Evolutionary conservation across 1,139 yeast species (phyloP).

Genomic region (Debaryomyces sp.): DNA sequence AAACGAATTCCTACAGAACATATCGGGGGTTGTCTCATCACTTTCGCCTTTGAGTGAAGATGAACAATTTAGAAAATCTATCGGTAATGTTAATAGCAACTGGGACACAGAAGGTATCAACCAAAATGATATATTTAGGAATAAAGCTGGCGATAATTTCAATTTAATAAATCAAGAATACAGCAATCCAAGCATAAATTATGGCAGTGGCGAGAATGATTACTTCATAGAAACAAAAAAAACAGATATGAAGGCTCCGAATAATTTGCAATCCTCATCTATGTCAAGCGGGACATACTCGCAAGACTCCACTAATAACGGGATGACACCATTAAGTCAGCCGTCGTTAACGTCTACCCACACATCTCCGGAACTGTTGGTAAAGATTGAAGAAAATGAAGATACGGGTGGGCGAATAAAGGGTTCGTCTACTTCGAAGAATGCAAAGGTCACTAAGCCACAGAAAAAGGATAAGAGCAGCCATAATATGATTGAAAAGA

Average conservation of each 20-base stretch:
- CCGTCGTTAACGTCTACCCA: constrained; percentile 32
- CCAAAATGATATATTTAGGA: neutral
- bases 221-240: neutral
- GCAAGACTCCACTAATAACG: constrained; percentile 23
- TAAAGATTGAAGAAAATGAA: neutral
- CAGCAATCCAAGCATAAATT: neutral
- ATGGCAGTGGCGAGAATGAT: neutral
- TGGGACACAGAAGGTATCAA: neutral
- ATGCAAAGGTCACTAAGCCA: constrained; percentile 35
- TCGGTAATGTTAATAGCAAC: neutral
- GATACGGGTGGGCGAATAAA: neutral
- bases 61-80: constrained; percentile 5
- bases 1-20: constrained; percentile 36
- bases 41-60: constrained; percentile 19
- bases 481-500: constrained; percentile 81
- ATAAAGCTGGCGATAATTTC: neutral
- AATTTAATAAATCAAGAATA: neutral
- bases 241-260: neutral
- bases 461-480: constrained; percentile 59
- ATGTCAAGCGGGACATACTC: constrained; percentile 20
- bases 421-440: neutral
- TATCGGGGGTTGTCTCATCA: constrained; percentile 29
- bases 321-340: constrained; percentile 29
- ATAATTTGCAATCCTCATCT: constrained; percentile 7
- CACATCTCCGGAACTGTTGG: constrained; percentile 35